Conservation (phyloP, 768 basidiomycete genomes). For the Leucogyrophana mollusca region DNA sequence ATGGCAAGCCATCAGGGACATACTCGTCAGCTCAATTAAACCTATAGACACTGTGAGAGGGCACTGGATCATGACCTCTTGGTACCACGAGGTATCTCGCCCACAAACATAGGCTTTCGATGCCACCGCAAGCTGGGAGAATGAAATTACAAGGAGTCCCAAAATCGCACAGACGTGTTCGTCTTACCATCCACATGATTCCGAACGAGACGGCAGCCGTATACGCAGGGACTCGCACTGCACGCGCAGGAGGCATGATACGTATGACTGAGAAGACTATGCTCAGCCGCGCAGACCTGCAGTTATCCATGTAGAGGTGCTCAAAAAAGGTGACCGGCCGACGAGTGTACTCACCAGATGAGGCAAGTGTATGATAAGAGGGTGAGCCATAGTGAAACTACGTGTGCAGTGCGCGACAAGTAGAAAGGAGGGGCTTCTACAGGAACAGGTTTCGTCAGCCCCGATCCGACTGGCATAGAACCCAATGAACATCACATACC, state of each 20-base stretch:
- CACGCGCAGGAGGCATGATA: not conserved
- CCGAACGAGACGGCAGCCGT: constrained; percentile 6
- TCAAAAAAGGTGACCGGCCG: too few species aligned
- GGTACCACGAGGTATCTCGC: constrained; percentile 9
- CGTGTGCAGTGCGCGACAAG: not conserved
- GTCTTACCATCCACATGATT: constrained; percentile 5
- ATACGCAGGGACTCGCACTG: constrained; percentile 2
- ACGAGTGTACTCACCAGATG: not conserved
- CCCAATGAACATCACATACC: not conserved
- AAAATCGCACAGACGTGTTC: too few species aligned
- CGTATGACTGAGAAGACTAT: constrained; percentile 14
- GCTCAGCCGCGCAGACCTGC: constrained; percentile 14
- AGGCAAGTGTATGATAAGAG: not conserved
- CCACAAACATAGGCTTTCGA: constrained; percentile 12
- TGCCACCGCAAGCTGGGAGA: not conserved
- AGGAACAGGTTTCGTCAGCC: not conserved
- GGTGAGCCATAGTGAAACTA: not conserved
- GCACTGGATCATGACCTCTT: not conserved
- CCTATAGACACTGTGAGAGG: not conserved
- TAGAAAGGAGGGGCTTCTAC: not conserved
- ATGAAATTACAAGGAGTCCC: too few species aligned
- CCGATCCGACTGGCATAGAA: not conserved
- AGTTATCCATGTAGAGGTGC: too few species aligned
- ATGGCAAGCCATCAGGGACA: not conserved
- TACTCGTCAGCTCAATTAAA: not conserved